Conservation (phyloP, 2,329 filamentous ascomycete genomes). For the Colletotrichum zoysiae region DNA sequence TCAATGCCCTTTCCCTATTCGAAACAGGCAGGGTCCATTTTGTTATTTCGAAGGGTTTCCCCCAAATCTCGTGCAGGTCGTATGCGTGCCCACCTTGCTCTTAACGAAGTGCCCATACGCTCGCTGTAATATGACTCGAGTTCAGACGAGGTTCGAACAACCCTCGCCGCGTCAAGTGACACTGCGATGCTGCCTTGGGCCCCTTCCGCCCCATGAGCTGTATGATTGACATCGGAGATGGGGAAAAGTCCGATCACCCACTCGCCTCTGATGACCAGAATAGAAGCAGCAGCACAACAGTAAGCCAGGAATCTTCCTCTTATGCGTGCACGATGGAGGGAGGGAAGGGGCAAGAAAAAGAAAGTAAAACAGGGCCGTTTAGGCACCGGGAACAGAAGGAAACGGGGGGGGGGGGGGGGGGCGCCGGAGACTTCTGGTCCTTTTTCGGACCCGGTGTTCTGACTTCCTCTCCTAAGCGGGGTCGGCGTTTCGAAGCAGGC, state of each 20-base stretch:
- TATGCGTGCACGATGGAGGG: not conserved
- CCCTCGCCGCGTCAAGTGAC: not conserved
- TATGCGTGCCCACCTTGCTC: not conserved
- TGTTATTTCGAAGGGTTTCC: not conserved
- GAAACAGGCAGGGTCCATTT: constrained; percentile 1
- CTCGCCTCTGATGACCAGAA: not conserved
- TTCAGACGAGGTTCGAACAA: not conserved
- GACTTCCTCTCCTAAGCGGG: not conserved
- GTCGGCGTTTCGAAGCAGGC: not conserved
- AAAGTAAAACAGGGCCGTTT: not conserved
- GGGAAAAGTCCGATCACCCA: not conserved
- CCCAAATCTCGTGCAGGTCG: not conserved
- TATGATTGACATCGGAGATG: constrained; percentile 8
- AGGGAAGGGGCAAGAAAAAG: not conserved
- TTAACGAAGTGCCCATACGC: not conserved
- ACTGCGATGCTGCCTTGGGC: not conserved
- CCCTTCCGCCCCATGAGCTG: not conserved
- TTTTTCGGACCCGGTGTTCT: constrained; percentile 4
- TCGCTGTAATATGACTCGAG: constrained; percentile 14
- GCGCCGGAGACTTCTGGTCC: not conserved
- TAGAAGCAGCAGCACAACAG: constrained; percentile 1
- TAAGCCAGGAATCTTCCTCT: not conserved
- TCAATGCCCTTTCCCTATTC: not conserved
- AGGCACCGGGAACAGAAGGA: not conserved
- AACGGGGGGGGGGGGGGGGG: too few species aligned